A percentile compares a stretch with the other conserved stretches of the same genome.
Evolutionary conservation across 768 basidiomycete genomes (phyloP).

Genomic region (Phylloporus scabripes): DNA sequence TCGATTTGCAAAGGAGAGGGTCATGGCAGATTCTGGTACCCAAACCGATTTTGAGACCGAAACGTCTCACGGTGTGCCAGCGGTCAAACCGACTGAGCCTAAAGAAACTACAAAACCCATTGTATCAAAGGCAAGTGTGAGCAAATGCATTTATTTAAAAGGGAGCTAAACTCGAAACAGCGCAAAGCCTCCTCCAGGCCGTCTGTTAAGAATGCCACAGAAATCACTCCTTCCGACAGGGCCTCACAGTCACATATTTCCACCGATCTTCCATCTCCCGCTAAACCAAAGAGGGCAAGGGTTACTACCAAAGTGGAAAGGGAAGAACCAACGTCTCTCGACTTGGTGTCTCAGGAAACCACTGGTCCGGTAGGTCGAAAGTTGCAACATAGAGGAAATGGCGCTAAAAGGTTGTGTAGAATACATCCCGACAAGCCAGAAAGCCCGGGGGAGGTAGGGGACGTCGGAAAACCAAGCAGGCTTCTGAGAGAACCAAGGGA

Average conservation of each 20-base stretch:
- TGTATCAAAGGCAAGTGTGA: constrained; percentile 17
- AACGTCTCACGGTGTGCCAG: constrained; percentile 1
- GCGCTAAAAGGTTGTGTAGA: constrained; percentile 9
- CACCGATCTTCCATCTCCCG: constrained; percentile 19
- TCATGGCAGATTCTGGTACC: constrained; percentile 19
- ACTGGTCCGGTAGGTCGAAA: constrained; percentile 16
- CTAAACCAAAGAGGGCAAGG: constrained; percentile 30
- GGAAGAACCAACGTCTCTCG: constrained; percentile 14
- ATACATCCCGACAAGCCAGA: constrained; percentile 4
- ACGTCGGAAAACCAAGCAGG: constrained; percentile 23
- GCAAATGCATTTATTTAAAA: not conserved
- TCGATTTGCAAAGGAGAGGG: constrained; percentile 7
- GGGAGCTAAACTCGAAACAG: constrained; percentile 15
- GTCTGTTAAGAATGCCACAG: constrained; percentile 14
- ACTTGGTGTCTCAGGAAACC: constrained; percentile 1
- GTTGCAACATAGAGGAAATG: not conserved
- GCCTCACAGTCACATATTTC: constrained; percentile 12
- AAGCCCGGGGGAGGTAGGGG: constrained; percentile 17
- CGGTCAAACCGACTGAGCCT: constrained; percentile 12
- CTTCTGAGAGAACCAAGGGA: constrained; percentile 16
- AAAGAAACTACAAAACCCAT: constrained; percentile 19
- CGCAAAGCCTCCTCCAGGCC: constrained; percentile 27
- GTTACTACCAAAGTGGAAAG: constrained; percentile 24
- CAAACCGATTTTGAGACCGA: constrained; percentile 26
- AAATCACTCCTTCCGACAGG: constrained; percentile 8